A percentile compares a stretch with the other conserved stretches of the same genome.
Evolutionary conservation across 75 land plant species (phyloP).

Genomic region (Pinus taeda): DNA sequence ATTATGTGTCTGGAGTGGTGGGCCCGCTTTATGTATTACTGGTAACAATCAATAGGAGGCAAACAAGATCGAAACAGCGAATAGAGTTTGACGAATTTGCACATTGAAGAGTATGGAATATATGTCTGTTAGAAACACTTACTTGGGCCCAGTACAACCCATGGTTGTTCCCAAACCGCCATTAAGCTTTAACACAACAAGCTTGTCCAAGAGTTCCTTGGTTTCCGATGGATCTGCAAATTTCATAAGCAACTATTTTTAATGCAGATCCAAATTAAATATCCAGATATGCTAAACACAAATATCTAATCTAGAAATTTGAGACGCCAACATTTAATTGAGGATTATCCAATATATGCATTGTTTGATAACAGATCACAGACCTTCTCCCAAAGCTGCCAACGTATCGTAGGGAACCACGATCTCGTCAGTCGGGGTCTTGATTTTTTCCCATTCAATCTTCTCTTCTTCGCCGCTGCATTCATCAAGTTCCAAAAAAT

Average conservation of each 20-base stretch:
- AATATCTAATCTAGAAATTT: not conserved
- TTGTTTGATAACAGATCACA: not conserved
- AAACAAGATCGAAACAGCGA: too few relatives aligned
- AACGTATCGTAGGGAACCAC: conserved; percentile 89
- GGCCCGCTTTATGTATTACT: too few relatives aligned
- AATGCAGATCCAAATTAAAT: not conserved
- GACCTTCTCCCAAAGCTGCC: conserved; percentile 70
- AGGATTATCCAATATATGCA: not conserved
- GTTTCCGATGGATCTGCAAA: conserved; percentile 63
- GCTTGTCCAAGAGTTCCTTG: conserved; percentile 84
- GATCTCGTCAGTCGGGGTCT: conserved; percentile 92
- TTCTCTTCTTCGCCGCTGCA: conserved; percentile 80
- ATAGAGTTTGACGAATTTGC: not conserved
- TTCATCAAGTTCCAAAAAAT: not conserved
- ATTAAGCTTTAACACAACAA: conserved; percentile 94
- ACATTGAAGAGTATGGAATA: too few relatives aligned
- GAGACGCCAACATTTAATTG: not conserved
- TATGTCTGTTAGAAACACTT: conserved; percentile 17
- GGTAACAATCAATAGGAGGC: too few relatives aligned
- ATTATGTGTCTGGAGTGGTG: too few relatives aligned
- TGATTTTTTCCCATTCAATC: conserved; percentile 92
- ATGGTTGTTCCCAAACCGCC: conserved; percentile 98
- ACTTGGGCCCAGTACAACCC: conserved; percentile 99
- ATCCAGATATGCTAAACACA: not conserved
- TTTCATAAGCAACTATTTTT: too few relatives aligned